Evolutionary conservation across 257 asterid genomes (phyloP), one percentile per base, ranked within the genome.

Genomic region (Solanum sejunctum): DNA sequence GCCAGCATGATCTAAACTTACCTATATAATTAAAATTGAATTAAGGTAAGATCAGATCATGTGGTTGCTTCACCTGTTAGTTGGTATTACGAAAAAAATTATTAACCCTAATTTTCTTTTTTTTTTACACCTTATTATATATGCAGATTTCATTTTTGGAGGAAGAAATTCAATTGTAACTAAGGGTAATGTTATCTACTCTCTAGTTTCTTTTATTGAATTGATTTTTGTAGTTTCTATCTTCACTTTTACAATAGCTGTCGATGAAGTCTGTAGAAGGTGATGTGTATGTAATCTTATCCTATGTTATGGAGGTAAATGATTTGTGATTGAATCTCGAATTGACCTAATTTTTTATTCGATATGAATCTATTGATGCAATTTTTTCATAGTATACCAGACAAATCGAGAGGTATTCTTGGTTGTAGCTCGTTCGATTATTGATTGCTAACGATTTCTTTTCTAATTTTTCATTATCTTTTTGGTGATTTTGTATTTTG

Each of bases 1-100:
- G 97, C 94, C 97, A 93, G 97, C 97, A 85, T 93, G 97, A 93
- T 92, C 97, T 93, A 84, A 92, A 66, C 91, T 73, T 85, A 71
- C 86, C 91, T 89, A 83, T 58, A 78, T 20, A 58, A 81, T 64
- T 32, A 45, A 12, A 58, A 81, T 64, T 32, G 23, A 12, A 17
- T 64, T 71, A 63, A 80, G 87, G 91, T 55, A 80, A 71, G 90
- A 88, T 88, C 85, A 88, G 97, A 89, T 92, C 97, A 92, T 91
- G 86, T 89, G 95, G 97, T 85, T 84, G 91, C 95, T 93, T 93
- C 94, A 92, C 88, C 96, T 45, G 91, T 85, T 87, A 66, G 77
- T 83, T 41, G 69, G 85, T 85, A 71, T 67, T 92, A 89, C 88
- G 92, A 88, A 85, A 15, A 64, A 64, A 7, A 28, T 28, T 32